Evolutionary conservation across 129 eudicot genomes (phyloP).

Genomic region (Saposhnikovia divaricata): DNA sequence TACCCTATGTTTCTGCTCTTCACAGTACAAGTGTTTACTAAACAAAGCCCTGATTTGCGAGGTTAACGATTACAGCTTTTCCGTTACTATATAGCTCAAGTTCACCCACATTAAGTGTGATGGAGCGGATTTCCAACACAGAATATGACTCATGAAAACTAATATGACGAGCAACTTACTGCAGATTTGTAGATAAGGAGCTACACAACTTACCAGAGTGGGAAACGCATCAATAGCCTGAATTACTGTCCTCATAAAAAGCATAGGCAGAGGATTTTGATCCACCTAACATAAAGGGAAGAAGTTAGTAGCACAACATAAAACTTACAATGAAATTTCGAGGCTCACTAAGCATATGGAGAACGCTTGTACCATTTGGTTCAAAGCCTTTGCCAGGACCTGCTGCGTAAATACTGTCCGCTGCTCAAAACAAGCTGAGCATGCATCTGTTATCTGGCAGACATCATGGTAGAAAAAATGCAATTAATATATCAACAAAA

Average conservation of each 20-base stretch:
- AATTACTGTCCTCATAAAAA: slow-evolving; percentile 92
- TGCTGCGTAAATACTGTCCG: slow-evolving; percentile 92
- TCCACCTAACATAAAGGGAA: slow-evolving; percentile 50
- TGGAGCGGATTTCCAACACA: neutral
- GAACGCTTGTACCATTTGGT: slow-evolving; percentile 57
- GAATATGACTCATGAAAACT: neutral
- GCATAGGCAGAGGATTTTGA: slow-evolving; percentile 81
- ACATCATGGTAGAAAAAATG: slow-evolving; percentile 3
- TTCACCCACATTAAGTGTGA: neutral
- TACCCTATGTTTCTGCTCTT: neutral
- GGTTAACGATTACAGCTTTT: neutral
- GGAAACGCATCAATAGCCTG: slow-evolving; percentile 94
- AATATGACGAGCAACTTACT: neutral
- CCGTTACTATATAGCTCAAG: neutral
- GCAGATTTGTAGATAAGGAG: neutral
- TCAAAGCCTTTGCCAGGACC: slow-evolving; percentile 83
- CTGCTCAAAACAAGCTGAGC: slow-evolving; percentile 97
- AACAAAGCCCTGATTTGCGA: neutral
- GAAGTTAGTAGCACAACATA: neutral
- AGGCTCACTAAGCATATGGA: neutral
- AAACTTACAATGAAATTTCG: neutral
- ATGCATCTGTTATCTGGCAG: slow-evolving; percentile 79
- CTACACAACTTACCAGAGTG: slow-evolving; percentile 48
- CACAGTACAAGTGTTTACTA: neutral
- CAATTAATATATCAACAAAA: neutral